Evolutionary conservation across 768 basidiomycete species (phyloP).

Genomic region (Roridomyces roridus): DNA sequence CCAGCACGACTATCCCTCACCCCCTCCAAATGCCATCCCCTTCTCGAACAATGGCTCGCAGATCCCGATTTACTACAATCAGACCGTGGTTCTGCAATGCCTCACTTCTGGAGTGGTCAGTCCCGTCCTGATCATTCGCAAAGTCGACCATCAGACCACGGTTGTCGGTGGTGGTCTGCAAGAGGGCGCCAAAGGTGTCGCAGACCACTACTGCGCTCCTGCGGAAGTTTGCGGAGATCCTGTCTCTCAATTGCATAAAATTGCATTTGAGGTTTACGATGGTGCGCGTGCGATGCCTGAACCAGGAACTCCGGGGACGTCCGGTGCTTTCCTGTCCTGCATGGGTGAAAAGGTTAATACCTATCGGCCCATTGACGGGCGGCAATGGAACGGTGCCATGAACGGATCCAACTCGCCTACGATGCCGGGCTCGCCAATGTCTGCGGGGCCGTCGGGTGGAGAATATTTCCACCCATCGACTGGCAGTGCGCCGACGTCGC

Average conservation of each 20-base stretch:
- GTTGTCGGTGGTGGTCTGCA: constrained; percentile 91
- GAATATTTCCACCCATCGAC: constrained; percentile 72
- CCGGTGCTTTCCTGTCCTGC: constrained; percentile 87
- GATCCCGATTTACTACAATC: constrained; percentile 95
- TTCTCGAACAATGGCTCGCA: constrained; percentile 84
- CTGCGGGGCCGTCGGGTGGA: constrained; percentile 61
- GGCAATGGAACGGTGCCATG: constrained; percentile 70
- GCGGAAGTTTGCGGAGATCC: constrained; percentile 94
- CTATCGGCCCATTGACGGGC: constrained; percentile 82
- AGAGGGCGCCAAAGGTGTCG: constrained; percentile 85
- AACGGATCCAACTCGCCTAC: constrained; percentile 59
- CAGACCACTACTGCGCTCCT: constrained; percentile 80
- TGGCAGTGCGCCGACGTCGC: constrained; percentile 74
- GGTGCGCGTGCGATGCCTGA: constrained; percentile 71
- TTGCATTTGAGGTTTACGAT: constrained; percentile 92
- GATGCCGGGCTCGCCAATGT: constrained; percentile 74
- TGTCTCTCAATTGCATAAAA: constrained; percentile 95
- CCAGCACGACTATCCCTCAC: constrained; percentile 89
- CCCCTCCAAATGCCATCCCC: constrained; percentile 88
- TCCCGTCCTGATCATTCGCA: constrained; percentile 92
- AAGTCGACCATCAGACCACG: constrained; percentile 89
- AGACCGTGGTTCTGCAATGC: constrained; percentile 94
- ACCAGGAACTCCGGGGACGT: constrained; percentile 76
- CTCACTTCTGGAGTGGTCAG: constrained; percentile 93
- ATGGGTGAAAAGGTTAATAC: constrained; percentile 95